Evolutionary conservation across 164 flowering plant genomes (phyloP).

Genomic region (Buxus sempervirens): DNA sequence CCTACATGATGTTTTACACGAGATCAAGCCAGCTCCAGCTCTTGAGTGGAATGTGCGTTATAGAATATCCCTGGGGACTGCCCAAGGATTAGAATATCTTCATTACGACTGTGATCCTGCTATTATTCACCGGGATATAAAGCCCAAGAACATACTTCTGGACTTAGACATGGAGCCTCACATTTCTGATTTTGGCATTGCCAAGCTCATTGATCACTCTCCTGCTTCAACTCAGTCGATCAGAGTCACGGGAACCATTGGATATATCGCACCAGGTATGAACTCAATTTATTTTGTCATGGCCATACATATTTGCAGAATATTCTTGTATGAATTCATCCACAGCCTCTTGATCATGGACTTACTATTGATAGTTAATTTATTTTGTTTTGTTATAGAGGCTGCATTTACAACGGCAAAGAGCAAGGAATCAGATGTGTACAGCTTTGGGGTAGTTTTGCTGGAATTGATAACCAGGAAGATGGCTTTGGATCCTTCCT

Average conservation of each 20-base stretch:
- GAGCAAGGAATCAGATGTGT: slow-evolving; percentile 70
- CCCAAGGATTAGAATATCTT: slow-evolving; percentile 72
- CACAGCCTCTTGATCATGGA: not conserved
- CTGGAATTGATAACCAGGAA: slow-evolving; percentile 67
- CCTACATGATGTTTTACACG: slow-evolving; percentile 67
- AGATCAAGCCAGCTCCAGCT: slow-evolving; percentile 24
- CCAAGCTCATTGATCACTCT: no score
- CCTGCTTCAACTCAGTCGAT: no score
- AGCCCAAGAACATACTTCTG: no score
- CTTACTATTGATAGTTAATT: not conserved
- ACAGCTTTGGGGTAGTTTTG: slow-evolving; percentile 78
- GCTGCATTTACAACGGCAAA: slow-evolving; percentile 51
- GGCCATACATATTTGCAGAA: slow-evolving; percentile 42
- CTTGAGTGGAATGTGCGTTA: slow-evolving; percentile 58
- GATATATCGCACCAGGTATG: no score
- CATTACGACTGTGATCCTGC: no score
- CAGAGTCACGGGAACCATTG: no score
- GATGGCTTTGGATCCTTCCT: slow-evolving; percentile 49
- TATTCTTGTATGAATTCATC: no score
- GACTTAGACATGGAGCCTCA: no score
- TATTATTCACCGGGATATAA: slow-evolving; percentile 79
- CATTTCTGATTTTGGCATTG: no score
- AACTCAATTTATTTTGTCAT: slow-evolving; percentile 27
- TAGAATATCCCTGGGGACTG: slow-evolving; percentile 67
- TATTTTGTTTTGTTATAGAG: slow-evolving; percentile 36